Evolutionary conservation across 1,139 yeast species (phyloP), one percentile per base, ranked within the genome.

Genomic region (Candida tropicalis): DNA sequence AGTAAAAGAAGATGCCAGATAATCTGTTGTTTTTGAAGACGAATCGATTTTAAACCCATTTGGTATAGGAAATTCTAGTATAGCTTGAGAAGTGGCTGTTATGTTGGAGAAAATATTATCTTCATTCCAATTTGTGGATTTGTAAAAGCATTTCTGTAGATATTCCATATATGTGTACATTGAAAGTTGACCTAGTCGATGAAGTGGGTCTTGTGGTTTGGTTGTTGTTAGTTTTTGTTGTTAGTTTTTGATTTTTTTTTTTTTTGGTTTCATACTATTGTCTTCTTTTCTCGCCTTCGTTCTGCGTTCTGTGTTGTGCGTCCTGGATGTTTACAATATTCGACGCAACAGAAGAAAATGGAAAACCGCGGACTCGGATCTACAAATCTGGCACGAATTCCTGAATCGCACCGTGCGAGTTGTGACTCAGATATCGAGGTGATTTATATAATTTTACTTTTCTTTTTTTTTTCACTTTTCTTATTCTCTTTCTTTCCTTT

Each of bases 131-230:
- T 73, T 74, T 2, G 95, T 83, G 29, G 84, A 64, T 41, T 68
- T 65, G 61, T 84, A 80, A 65, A 87, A 90, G 53, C 89, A 79
- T 62, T 76, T 73, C 52, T 84, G 83, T 35, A 90, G 79, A 62
- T 86, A 84, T 57, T 90, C 96, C 95, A 89, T 88, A 65, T 86
- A 88, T 40, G 81, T 79, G 53, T 84, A 73, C 97, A 90, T 89
- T 26, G 31, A 40, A 20, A 20, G 23, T 20, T 20, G 8, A 20
- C 8, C 17, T 31, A 26, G 24, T 17, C 7, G 15, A 29, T 13
- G 9, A 15, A 10, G 12, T 22, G 20, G 2, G 8, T 4, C 12
- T 10, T 13, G 37, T 38, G 27, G 4, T 5, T 26, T 15, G 35
- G 5, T 6, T 8, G 23, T 23, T 16, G 9, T 15, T 25, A 9